Percentiles rank a stretch among this genome's conserved stretches.
These are phyloP conservation scores for Aspergillus neotritici DNA, from an alignment of 2,329 filamentous ascomycete genomes.

Conservation along the genomic window DNA sequence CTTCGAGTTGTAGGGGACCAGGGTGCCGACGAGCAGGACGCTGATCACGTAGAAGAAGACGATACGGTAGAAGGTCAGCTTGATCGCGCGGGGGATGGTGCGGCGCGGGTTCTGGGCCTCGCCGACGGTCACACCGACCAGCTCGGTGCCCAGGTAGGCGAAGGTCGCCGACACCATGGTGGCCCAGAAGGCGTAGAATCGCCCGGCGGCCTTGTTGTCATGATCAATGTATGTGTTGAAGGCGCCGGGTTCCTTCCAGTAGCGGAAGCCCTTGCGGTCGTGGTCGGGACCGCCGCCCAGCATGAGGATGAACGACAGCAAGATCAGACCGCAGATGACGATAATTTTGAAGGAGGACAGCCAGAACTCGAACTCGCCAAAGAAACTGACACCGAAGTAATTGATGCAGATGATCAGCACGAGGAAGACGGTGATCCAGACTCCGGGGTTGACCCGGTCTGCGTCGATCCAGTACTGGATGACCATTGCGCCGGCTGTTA, in stretches of 20 bases:
- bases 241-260: conserved; percentile 60
- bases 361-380: conserved; percentile 62
- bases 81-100: conserved; percentile 71
- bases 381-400: conserved; percentile 64
- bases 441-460: conserved; percentile 65
- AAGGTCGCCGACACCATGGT: conserved; percentile 72
- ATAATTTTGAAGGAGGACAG: conserved; percentile 62
- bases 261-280: conserved; percentile 59
- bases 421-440: conserved; percentile 70
- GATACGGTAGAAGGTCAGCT: conserved; percentile 76
- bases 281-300: conserved; percentile 60
- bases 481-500: conserved; percentile 73
- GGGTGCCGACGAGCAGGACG: conserved; percentile 69
- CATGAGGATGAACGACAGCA: conserved; percentile 59
- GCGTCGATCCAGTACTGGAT: conserved; percentile 69
- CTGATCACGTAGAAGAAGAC: conserved; percentile 72
- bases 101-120: conserved; percentile 74
- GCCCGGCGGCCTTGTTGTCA: conserved; percentile 39
- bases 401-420: conserved; percentile 61
- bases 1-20: conserved; percentile 64
- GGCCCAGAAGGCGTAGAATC: conserved; percentile 62
- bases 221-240: conserved; percentile 46
- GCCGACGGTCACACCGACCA: conserved; percentile 72
- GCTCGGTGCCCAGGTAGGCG: conserved; percentile 70
- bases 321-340: conserved; percentile 60